Conservation (phyloP, 805 yeast species). For the Nakazawaea molendinolei region DNA sequence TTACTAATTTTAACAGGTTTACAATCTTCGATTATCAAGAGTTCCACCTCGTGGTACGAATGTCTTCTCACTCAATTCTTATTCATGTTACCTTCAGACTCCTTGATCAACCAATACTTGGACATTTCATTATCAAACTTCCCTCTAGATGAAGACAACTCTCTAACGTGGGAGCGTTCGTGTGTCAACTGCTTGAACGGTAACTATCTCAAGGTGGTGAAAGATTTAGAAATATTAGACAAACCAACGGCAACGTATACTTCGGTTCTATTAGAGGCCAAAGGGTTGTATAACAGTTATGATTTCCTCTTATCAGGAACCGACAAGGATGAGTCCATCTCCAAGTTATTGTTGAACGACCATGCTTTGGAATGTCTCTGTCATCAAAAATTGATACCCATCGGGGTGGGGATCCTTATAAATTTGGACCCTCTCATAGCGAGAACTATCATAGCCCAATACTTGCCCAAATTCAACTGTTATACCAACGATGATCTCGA, state of each 20-base stretch:
- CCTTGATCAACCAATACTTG: constrained; percentile 35
- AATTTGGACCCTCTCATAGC: constrained; percentile 38
- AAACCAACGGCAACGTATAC: constrained; percentile 57
- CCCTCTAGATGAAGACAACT: constrained; percentile 27
- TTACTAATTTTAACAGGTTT: constrained; percentile 40
- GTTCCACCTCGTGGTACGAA: constrained; percentile 65
- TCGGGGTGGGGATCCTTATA: constrained; percentile 61
- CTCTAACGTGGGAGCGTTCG: constrained; percentile 42
- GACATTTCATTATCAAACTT: constrained; percentile 26
- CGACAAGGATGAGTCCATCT: constrained; percentile 22
- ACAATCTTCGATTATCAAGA: constrained; percentile 39
- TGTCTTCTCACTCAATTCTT: constrained; percentile 33
- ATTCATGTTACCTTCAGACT: constrained; percentile 51
- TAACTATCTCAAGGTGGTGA: constrained; percentile 49
- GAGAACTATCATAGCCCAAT: constrained; percentile 42
- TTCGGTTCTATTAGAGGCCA: constrained; percentile 56
- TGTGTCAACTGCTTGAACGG: constrained; percentile 52
- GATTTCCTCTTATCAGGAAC: constrained; percentile 14
- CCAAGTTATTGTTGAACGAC: constrained; percentile 48
- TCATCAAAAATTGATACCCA: constrained; percentile 49
- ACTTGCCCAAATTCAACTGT: constrained; percentile 54
- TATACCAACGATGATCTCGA: constrained; percentile 70
- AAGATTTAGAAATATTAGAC: constrained; percentile 53
- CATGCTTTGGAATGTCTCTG: constrained; percentile 50
- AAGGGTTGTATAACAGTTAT: constrained; percentile 46